Conservation (phyloP, 805 yeast genomes). For the Tetrapisispora arboricola region DNA sequence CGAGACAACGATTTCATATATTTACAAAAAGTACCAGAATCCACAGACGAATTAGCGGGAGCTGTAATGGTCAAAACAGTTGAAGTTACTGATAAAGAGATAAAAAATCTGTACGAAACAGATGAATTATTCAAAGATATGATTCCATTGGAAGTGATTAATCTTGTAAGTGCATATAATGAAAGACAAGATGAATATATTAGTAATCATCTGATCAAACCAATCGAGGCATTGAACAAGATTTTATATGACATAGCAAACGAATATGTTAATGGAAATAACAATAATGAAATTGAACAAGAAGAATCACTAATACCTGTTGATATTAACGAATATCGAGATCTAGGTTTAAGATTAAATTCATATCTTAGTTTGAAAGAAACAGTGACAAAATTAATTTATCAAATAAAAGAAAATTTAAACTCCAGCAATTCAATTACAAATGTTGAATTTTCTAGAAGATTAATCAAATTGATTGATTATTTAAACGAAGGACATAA, state of each 20-base stretch:
- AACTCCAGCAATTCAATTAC: constrained; percentile 35
- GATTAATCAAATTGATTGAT: constrained; percentile 35
- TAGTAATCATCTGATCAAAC: constrained; percentile 34
- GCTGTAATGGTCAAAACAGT: constrained; percentile 49
- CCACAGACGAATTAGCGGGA: constrained; percentile 35
- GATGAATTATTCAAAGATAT: constrained; percentile 44
- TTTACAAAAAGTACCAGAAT: constrained; percentile 50
- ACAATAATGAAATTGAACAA: not conserved
- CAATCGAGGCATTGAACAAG: constrained; percentile 39
- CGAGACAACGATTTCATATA: constrained; percentile 77
- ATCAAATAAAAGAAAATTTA: not conserved
- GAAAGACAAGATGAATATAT: constrained; percentile 54
- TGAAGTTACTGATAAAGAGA: constrained; percentile 22
- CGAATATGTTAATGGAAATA: not conserved
- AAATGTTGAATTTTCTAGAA: constrained; percentile 30
- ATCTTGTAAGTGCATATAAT: constrained; percentile 54
- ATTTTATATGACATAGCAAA: constrained; percentile 34
- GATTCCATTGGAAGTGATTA: constrained; percentile 57
- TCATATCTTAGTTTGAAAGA: constrained; percentile 32
- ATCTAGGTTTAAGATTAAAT: constrained; percentile 46
- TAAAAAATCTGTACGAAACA: constrained; percentile 18
- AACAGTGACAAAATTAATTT: not conserved
- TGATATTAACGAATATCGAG: constrained; percentile 44
- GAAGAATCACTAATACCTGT: constrained; percentile 23
- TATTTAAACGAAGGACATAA: constrained; percentile 47